A percentile compares a stretch with the other conserved stretches of the same genome.
These are phyloP conservation scores for Hypoxylon cercidicola DNA, from an alignment of 495 filamentous ascomycete species.

Conservation along the genomic window DNA sequence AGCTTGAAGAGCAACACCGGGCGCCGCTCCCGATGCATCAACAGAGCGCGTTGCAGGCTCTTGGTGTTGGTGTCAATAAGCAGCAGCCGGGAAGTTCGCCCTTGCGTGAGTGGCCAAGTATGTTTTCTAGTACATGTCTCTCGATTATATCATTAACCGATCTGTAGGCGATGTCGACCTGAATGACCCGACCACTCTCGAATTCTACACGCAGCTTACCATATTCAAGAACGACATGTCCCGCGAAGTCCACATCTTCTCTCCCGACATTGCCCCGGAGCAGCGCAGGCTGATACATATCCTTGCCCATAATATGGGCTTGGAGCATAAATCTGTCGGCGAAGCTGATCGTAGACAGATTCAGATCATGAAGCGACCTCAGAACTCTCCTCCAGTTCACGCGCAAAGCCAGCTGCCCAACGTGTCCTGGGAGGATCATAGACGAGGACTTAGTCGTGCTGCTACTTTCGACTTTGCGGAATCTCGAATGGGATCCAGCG, in stretches of 20 bases:
- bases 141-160: conserved; percentile 12
- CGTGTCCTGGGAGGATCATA: conserved; percentile 75
- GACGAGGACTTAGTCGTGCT: conserved; percentile 87
- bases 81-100: conserved; percentile 49
- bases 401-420: conserved; percentile 68
- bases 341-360: conserved; percentile 86
- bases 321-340: conserved; percentile 89
- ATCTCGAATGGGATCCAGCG: conserved; percentile 74
- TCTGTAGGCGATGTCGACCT: conserved; percentile 76
- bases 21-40: conserved; percentile 72
- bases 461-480: conserved; percentile 99
- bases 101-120: conserved; percentile 39
- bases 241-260: conserved; percentile 86
- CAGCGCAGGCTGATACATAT: conserved; percentile 93
- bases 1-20: conserved; percentile 95
- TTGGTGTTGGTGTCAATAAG: conserved; percentile 69
- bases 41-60: conserved; percentile 84
- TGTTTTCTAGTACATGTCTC: conserved; percentile 5
- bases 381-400: conserved; percentile 72
- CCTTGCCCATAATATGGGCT: conserved; percentile 91
- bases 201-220: conserved; percentile 87
- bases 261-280: conserved; percentile 77
- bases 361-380: conserved; percentile 77
- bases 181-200: conserved; percentile 88
- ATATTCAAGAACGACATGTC: conserved; percentile 83